Conservation (phyloP, 495 filamentous ascomycete genomes). For the Hypoxylon crocopeplum region DNA sequence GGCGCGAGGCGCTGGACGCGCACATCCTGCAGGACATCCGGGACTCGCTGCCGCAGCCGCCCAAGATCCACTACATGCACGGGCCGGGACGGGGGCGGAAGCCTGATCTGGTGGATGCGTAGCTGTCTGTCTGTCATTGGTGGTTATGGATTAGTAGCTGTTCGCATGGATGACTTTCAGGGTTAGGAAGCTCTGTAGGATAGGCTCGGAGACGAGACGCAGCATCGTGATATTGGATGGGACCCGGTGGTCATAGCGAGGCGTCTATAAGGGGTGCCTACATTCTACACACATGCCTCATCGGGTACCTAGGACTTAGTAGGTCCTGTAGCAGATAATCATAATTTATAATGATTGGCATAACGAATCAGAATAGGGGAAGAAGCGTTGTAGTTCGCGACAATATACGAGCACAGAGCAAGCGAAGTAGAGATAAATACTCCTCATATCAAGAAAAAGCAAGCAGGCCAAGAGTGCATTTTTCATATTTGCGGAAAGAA, state of each 20-base stretch:
- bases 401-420: neutral
- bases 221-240: no score
- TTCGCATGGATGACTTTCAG: no score
- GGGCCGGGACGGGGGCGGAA: conserved; percentile 35
- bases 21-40: conserved; percentile 37
- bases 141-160: no score
- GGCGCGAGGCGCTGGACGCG: conserved; percentile 39
- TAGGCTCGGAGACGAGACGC: no score
- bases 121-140: neutral
- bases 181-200: no score
- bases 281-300: neutral
- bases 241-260: no score
- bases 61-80: conserved; percentile 39
- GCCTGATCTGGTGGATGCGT: conserved; percentile 15
- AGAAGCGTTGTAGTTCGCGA: neutral
- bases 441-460: neutral
- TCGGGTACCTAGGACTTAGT: neutral
- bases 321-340: neutral
- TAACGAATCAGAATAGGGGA: no score
- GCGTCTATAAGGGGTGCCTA: neutral
- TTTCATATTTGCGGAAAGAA: conserved; percentile 13
- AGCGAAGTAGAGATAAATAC: neutral
- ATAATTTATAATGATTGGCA: neutral
- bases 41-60: conserved; percentile 35
- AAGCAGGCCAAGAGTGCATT: conserved; percentile 1